Conservation (phyloP, 192 early-diverging fungal genomes). For the Gamsiella multidivaricata region DNA sequence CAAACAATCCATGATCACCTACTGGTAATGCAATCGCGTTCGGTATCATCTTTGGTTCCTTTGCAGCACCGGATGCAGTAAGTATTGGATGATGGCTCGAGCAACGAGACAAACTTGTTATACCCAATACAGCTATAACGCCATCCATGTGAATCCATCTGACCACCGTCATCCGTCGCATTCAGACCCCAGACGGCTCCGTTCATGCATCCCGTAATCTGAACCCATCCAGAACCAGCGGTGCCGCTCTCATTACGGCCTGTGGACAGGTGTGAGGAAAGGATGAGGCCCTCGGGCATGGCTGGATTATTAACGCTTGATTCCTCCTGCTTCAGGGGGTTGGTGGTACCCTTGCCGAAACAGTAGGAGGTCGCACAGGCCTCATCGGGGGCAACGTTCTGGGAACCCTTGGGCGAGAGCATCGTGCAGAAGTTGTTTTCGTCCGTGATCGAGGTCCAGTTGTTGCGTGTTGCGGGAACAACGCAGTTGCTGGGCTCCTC, state of each 20-base stretch:
- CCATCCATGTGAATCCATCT: slow-evolving; percentile 56
- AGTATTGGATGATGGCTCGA: slow-evolving; percentile 55
- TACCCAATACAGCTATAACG: slow-evolving; percentile 47
- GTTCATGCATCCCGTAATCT: slow-evolving; percentile 54
- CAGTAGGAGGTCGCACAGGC: slow-evolving; percentile 31
- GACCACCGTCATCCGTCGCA: slow-evolving; percentile 49
- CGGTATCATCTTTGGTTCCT: slow-evolving; percentile 1
- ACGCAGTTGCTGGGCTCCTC: slow-evolving; percentile 27
- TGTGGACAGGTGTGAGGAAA: slow-evolving; percentile 8
- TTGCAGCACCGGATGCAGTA: slow-evolving; percentile 61
- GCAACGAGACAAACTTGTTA: slow-evolving; percentile 55
- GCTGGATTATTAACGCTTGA: not conserved
- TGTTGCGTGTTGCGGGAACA: not conserved
- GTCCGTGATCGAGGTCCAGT: slow-evolving; percentile 12
- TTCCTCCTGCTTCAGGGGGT: not conserved
- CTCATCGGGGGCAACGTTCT: slow-evolving; percentile 30
- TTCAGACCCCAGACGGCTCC: slow-evolving; percentile 33
- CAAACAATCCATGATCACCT: no score
- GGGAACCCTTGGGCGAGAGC: slow-evolving; percentile 16
- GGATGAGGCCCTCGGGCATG: slow-evolving; percentile 19
- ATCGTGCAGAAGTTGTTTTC: slow-evolving; percentile 29
- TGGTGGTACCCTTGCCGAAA: not conserved
- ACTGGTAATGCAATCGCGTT: slow-evolving; percentile 43
- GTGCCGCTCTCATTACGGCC: no score
- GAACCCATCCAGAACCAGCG: no score